These are phyloP conservation scores for Rubus idaeus DNA, from an alignment of 306 rosid genomes.

Conservation along the genomic window DNA sequence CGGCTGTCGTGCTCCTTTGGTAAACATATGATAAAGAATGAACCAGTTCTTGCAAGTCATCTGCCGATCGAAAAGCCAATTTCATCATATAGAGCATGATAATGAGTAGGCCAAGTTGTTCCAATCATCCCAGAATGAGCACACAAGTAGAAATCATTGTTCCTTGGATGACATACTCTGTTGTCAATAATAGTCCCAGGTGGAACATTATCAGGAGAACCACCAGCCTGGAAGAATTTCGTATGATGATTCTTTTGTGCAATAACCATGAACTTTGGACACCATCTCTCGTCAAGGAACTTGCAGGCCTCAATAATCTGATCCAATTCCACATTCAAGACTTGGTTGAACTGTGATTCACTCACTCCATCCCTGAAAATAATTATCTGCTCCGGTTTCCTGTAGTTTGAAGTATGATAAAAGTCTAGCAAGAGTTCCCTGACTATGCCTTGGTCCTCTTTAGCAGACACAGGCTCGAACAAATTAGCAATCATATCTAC, in stretches of 20 bases:
- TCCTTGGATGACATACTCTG: conserved; percentile 75
- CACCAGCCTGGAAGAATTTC: not conserved
- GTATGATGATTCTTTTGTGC: not conserved
- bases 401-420: no score
- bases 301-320: conserved; percentile 51
- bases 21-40: conserved; percentile 91
- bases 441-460: conserved; percentile 72
- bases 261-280: not conserved
- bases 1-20: conserved; percentile 88
- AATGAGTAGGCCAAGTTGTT: no score
- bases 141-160: conserved; percentile 80
- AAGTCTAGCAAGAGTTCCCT: not conserved
- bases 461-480: conserved; percentile 59
- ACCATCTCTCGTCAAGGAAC: not conserved
- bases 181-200: conserved; percentile 81
- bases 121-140: conserved; percentile 88
- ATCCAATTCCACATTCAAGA: conserved; percentile 67
- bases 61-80: no score
- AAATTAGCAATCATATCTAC: conserved; percentile 81
- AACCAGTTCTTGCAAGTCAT: conserved; percentile 84
- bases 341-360: conserved; percentile 87
- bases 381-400: no score
- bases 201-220: not conserved
- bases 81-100: no score
- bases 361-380: conserved; percentile 65